Base-by-base conservation (phyloP, 2,329 filamentous ascomycete genomes). In the Lanzia echinophila region DNA sequence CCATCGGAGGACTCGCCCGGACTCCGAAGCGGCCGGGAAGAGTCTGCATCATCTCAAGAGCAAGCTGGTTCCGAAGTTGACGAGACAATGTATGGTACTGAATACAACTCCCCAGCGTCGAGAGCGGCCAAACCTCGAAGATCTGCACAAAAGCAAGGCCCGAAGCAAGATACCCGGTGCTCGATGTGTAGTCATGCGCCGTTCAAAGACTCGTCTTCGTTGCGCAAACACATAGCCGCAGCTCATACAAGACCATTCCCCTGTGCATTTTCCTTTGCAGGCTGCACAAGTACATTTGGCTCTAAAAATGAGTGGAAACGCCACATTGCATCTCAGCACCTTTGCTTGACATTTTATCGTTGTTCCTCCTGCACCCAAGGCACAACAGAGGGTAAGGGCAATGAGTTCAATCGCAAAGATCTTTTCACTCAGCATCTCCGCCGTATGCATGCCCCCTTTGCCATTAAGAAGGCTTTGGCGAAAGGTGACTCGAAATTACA, bases 271-370 rank as follows among this genome's bases (percentile, higher is more conserved):
- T 83, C 85, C 1, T 85, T 85, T 63, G 95, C 92, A 39, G 89
- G 88, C 17, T 99, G 92, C 69, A 73, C 72, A 0, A 90, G 89
- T 62, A 88, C 84, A 0, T 96, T 97, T 68, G 84, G 86, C 1
- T 92, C 88, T 15, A 97, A 96, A 72, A 96, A 97, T 66, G 92
- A 97, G 69, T 99, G 92, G 92, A 97, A 97, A 70, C 82, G 92
- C 3, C 94, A 99, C 66, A 89, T 96, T 66, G 81, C 84, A 15
- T 95, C 90, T 0, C 90, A 96, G 63, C 94, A 99, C 71, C 79
- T 99, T 20, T 85, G 82, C 60, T 67, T 86, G 17, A 78, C 79
- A 47, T 85, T 79, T 60, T 86, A 85, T 62, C 77, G 82, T 19
- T 86, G 82, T 59, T 84, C 82, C 0, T 73, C 77, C 2, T 86